Base-by-base conservation (phyloP, 805 yeast species). In the Dipodascopsis tothii region DNA sequence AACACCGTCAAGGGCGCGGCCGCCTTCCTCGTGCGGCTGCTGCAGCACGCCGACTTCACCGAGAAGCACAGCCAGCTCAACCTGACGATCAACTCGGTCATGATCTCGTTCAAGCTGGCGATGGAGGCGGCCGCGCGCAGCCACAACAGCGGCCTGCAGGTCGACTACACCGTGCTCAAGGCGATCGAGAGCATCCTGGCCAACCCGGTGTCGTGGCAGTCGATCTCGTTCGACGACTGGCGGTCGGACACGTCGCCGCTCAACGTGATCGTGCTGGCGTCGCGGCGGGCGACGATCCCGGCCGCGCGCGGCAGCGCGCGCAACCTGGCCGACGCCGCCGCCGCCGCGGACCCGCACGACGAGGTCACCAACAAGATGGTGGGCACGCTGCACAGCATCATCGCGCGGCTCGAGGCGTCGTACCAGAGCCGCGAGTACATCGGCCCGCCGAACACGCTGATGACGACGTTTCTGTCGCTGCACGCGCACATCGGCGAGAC, bases 361-460 rank as follows among this genome's bases (percentile, higher is more conserved):
- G 20, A 11, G 11, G 18, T 22, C 11, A 36, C 39, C 3, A 62
- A 22, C 58, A 58, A 3, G 62, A 43, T 50, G 16, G 36, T 27
- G 27, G 41, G 40, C 4, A 27, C 44, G 1, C 37, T 55, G 3
- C 46, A 35, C 17, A 37, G 40, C 18, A 43, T 57, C n/a, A 21
- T 57, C 9, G 60, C 38, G 66, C 65, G 40, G 55, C 66, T 22
- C 52, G 70, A 40, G 67, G 63, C 45, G 42, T 44, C 7, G 42
- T 69, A 25, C 60, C 55, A 39, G 65, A 62, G 40, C 43, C 60
- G 55, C 50, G 58, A 50, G 37, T 64, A 71, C 18, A 59, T 58
- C 1, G 74, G 78, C 0, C 71, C 77, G 1, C 62, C 62, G 5
- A 71, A 69, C 3, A 60, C 58, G 7, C 52, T 77, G 23, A 60